These are phyloP conservation scores for Monosporascus sp. DNA, from an alignment of 2,329 filamentous ascomycete genomes.

Conservation along the genomic window DNA sequence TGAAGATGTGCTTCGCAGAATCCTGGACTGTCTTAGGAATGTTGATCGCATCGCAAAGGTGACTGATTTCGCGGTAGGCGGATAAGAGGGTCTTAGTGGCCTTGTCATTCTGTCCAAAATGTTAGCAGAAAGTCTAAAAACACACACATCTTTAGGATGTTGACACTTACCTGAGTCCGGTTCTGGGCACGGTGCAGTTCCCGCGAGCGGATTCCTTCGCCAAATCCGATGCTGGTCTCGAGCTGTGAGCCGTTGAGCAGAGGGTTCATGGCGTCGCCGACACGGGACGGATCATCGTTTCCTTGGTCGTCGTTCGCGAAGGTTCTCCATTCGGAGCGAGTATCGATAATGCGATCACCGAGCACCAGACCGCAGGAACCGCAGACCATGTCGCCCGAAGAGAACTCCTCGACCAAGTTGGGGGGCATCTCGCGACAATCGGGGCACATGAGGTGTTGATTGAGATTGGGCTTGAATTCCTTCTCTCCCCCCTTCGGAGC, in stretches of 20 bases:
- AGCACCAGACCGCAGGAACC: constrained; percentile 87
- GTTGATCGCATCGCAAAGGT: constrained; percentile 78
- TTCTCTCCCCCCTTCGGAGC: constrained; percentile 17
- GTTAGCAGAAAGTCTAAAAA: background rate
- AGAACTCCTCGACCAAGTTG: constrained; percentile 88
- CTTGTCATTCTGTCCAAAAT: constrained; percentile 59
- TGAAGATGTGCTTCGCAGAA: constrained; percentile 91
- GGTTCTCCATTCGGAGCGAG: constrained; percentile 95
- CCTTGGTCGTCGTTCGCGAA: constrained; percentile 98
- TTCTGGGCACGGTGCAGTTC: constrained; percentile 68
- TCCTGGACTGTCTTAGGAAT: constrained; percentile 78
- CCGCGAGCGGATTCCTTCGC: constrained; percentile 60
- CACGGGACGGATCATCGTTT: constrained; percentile 94
- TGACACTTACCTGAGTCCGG: constrained; percentile 47
- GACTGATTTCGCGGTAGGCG: constrained; percentile 85
- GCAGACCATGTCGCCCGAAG: constrained; percentile 88
- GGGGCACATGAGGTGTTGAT: constrained; percentile 76
- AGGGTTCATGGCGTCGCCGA: constrained; percentile 87
- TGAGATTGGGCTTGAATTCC: constrained; percentile 75
- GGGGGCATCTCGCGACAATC: constrained; percentile 93
- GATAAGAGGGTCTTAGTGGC: constrained; percentile 73
- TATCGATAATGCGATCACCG: constrained; percentile 87
- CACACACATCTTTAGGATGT: background rate
- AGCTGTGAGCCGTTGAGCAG: constrained; percentile 87
- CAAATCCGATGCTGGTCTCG: constrained; percentile 80